phyloP scores from a whole-genome alignment of 306 rosid species.

The Hippophae rhamnoides region DNA sequence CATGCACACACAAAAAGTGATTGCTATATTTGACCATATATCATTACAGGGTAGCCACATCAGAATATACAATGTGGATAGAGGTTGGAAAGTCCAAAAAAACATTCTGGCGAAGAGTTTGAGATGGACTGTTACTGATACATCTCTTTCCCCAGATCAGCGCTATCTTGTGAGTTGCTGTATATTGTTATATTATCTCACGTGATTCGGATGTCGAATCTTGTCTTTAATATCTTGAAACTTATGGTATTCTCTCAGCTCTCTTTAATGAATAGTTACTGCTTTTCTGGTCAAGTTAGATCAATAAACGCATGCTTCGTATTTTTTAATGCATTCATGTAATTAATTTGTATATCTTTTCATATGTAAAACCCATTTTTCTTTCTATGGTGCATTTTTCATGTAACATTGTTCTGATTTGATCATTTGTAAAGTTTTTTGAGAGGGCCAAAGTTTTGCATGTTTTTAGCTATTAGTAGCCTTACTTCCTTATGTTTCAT shows the following conservation, averaged over 20 bases:
- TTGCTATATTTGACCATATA: no score
- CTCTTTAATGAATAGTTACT: no score
- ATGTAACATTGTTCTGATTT: no score
- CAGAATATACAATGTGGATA: conserved; percentile 70
- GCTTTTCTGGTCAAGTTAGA: no score
- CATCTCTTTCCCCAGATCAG: conserved; percentile 80
- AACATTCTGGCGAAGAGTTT: conserved; percentile 65
- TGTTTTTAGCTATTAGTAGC: neutral
- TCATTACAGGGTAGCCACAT: conserved; percentile 67
- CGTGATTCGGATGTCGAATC: neutral
- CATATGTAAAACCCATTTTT: no score
- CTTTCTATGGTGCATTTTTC: no score
- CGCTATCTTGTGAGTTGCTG: conserved; percentile 58
- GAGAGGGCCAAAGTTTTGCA: neutral
- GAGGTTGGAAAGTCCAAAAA: conserved; percentile 76
- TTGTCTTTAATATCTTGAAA: neutral
- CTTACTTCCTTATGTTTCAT: neutral
- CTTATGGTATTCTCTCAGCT: neutral
- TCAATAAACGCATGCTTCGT: no score
- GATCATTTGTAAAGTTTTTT: no score
- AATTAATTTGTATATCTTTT: no score
- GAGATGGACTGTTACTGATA: conserved; percentile 91
- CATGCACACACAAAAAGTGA: no score
- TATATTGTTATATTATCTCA: conserved; percentile 5
- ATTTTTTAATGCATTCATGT: no score